A percentile compares a stretch with the other conserved stretches of the same genome.
Evolutionary conservation across 495 filamentous ascomycete species (phyloP).

Genomic region (Apiosordaria backusii): DNA sequence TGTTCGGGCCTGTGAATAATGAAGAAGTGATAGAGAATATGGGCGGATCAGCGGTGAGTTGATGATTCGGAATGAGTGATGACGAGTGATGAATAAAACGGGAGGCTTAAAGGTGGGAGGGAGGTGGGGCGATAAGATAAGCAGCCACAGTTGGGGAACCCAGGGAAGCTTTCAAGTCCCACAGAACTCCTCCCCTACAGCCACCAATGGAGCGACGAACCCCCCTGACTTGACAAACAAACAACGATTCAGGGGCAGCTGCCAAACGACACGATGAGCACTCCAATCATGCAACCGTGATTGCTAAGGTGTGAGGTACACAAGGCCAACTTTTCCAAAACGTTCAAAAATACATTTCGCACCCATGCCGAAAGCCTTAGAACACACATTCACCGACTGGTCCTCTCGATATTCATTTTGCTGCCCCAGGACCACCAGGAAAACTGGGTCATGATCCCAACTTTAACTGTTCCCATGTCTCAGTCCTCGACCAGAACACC

Average conservation of each 20-base stretch:
- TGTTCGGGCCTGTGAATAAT: background rate
- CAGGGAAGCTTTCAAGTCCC: background rate
- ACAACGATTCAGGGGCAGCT: background rate
- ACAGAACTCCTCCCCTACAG: background rate
- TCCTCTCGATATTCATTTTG: too few species aligned
- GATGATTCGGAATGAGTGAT: background rate
- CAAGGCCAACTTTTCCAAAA: background rate
- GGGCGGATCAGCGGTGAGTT: background rate
- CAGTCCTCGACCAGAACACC: too few species aligned
- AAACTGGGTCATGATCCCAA: too few species aligned
- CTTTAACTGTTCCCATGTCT: too few species aligned
- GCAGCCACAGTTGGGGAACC: background rate
- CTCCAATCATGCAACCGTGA: background rate
- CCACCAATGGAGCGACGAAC: background rate
- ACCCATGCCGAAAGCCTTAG: too few species aligned
- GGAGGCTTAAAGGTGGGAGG: background rate
- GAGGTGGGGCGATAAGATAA: constrained; percentile 26
- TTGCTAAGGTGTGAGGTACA: too few species aligned
- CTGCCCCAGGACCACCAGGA: too few species aligned
- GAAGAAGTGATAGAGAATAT: background rate
- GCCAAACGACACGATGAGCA: too few species aligned
- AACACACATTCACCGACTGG: too few species aligned
- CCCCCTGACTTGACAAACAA: background rate
- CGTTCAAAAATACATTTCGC: background rate
- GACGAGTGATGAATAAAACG: constrained; percentile 6